Evolutionary conservation across 2,329 filamentous ascomycete genomes (phyloP), one percentile per base, ranked within the genome.

Genomic region (Trichoderma koningiopsis): DNA sequence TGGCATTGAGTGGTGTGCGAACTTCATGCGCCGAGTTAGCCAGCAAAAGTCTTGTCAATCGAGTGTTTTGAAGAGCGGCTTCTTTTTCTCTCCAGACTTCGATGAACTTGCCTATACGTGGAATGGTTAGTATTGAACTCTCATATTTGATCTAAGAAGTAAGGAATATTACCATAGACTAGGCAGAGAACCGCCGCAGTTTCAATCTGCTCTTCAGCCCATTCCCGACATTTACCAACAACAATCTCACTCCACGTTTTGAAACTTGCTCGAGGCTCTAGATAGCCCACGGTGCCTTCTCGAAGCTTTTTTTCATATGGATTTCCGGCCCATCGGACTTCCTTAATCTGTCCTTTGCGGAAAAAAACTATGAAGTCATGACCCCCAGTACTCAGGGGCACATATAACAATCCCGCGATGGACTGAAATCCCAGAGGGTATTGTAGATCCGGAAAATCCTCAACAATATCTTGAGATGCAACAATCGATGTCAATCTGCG

Each of bases 81-180:
- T 97, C 94, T 73, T 97, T 97, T 76, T 97, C 92, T 68, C 93
- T 86, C 94, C 94, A 97, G 1, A 97, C 93, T 75, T 96, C 92
- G 74, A 97, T 97, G 77, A 97, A 97, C 77, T 89, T 89, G 19
- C 86, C 84, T 83, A 19, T 1, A 33, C 2, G 5, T 22, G n/a
- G 6, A 22, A 22, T 10, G 52, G 29, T 67, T n/a, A 67, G 55
- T 6, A 35, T 4, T 14, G 13, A 47, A 14, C 22, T 16, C 22
- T 11, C 14, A 6, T 6, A 47, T n/a, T 27, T 10, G 43, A 53
- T 16, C 1, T 8, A 5, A 8, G 2, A 8, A 11, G 7, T 33
- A 68, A 6, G 55, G 19, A 56, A 49, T 13, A 19, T 68, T 91
- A 77, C 92, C 92, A 72, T 97, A 97, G 1, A 97, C 92, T 10